Percentiles rank a stretch among this genome's conserved stretches.
These are phyloP conservation scores for Macadamia tetraphylla DNA, from an alignment of 164 flowering plant genomes.

Conservation along the genomic window DNA sequence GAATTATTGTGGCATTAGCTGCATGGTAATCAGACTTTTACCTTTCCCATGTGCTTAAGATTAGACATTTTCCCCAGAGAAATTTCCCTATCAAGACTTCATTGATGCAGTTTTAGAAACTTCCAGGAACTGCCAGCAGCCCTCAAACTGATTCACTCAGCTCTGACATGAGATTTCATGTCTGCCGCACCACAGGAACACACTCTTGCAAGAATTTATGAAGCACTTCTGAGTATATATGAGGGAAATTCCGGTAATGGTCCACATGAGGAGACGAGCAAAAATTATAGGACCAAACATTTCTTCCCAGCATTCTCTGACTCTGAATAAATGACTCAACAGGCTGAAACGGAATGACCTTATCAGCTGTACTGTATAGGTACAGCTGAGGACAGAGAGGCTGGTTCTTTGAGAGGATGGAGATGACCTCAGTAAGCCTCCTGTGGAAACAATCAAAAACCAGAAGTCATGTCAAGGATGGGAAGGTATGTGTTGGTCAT, in stretches of 20 bases:
- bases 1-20: background rate
- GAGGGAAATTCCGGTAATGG: slow-evolving; percentile 79
- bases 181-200: slow-evolving; percentile 22
- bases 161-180: slow-evolving; percentile 1
- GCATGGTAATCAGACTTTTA: background rate
- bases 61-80: background rate
- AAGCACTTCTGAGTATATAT: slow-evolving; percentile 43
- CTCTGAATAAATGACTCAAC: slow-evolving; percentile 51
- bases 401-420: slow-evolving; percentile 43
- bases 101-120: background rate
- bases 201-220: slow-evolving; percentile 49
- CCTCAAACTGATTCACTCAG: background rate
- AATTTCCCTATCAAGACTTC: background rate
- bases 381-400: slow-evolving; percentile 86
- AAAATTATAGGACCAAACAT: slow-evolving; percentile 53
- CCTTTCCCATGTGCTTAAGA: background rate
- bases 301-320: slow-evolving; percentile 54
- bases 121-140: background rate
- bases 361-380: slow-evolving; percentile 84
- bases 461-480: background rate
- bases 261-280: slow-evolving; percentile 88
- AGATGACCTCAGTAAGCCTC: slow-evolving; percentile 48
- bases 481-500: background rate
- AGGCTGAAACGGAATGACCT: slow-evolving; percentile 58
- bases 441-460: slow-evolving; percentile 29